A percentile compares a stretch with the other conserved stretches of the same genome.
Conservation (phyloP, 371 early-diverging fungal species). For the Cokeromyces recurvatus region DNA sequence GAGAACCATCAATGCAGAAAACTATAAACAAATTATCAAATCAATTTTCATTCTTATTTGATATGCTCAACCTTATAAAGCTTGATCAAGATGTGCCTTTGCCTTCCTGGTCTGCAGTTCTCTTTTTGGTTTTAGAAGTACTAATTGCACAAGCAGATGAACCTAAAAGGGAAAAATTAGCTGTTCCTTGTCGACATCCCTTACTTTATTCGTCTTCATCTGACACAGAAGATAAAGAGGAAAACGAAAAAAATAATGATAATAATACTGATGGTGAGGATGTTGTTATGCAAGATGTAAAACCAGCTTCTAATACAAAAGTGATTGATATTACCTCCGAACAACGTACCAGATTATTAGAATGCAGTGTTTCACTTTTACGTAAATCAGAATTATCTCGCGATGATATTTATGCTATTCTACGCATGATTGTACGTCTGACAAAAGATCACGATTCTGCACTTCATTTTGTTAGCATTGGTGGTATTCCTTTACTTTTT, state of each 20-base stretch:
- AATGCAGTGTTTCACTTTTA: conserved; percentile 43
- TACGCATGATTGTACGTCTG: conserved; percentile 77
- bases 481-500: conserved; percentile 63
- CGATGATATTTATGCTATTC: conserved; percentile 59
- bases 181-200: not conserved
- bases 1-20: conserved; percentile 51
- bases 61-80: conserved; percentile 32
- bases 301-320: not conserved
- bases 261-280: conserved; percentile 4
- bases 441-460: conserved; percentile 69
- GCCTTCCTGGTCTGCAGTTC: conserved; percentile 61
- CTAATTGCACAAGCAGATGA: conserved; percentile 64
- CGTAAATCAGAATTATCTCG: conserved; percentile 42
- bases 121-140: conserved; percentile 65
- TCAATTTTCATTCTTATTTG: conserved; percentile 40
- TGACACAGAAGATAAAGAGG: conserved; percentile 15
- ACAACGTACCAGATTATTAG: conserved; percentile 37
- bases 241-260: conserved; percentile 1
- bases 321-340: conserved; percentile 10
- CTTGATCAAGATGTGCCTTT: conserved; percentile 16
- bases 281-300: conserved; percentile 21
- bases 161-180: conserved; percentile 38
- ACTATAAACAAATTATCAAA: conserved; percentile 37
- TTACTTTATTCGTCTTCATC: too few species aligned
- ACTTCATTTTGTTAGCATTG: conserved; percentile 59